phyloP scores from a whole-genome alignment of 2,329 filamentous ascomycete genomes.

The Neofusicoccum sp. region DNA sequence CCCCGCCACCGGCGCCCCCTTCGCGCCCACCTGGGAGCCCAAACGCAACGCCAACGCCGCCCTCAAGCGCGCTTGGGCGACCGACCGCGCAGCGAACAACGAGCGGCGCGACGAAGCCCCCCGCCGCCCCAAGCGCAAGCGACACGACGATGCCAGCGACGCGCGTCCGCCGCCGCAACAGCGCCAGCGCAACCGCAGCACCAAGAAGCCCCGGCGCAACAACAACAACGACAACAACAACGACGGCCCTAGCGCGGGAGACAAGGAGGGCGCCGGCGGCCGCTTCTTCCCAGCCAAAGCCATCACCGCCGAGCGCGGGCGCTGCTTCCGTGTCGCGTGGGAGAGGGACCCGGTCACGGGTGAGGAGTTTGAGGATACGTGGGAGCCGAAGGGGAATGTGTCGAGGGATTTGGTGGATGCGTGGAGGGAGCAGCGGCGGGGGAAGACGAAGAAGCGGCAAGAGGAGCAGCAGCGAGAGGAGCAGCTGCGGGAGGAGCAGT shows the following conservation, averaged over 20 bases:
- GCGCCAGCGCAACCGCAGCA: no score
- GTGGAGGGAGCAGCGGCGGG: background rate
- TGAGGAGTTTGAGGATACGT: background rate
- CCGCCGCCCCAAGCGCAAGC: no score
- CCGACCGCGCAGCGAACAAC: background rate
- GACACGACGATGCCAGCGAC: no score
- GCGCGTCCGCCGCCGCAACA: no score
- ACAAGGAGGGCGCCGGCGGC: background rate
- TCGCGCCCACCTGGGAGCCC: constrained; percentile 56
- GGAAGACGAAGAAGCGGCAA: no score
- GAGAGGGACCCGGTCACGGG: background rate
- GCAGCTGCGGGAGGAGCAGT: background rate
- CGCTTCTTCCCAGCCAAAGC: background rate
- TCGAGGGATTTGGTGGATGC: background rate
- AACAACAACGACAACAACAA: background rate
- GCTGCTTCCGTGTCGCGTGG: background rate
- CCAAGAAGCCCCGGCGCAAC: no score
- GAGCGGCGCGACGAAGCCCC: background rate
- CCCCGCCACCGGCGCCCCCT: constrained; percentile 51
- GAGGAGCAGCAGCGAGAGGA: background rate
- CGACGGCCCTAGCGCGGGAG: background rate
- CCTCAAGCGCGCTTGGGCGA: constrained; percentile 37
- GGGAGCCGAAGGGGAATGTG: background rate
- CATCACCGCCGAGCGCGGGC: background rate
- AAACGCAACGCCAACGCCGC: constrained; percentile 37